Percentiles rank a stretch among this genome's conserved stretches.
phyloP scores from a whole-genome alignment of 768 basidiomycete species.

The Trametes elegans region DNA sequence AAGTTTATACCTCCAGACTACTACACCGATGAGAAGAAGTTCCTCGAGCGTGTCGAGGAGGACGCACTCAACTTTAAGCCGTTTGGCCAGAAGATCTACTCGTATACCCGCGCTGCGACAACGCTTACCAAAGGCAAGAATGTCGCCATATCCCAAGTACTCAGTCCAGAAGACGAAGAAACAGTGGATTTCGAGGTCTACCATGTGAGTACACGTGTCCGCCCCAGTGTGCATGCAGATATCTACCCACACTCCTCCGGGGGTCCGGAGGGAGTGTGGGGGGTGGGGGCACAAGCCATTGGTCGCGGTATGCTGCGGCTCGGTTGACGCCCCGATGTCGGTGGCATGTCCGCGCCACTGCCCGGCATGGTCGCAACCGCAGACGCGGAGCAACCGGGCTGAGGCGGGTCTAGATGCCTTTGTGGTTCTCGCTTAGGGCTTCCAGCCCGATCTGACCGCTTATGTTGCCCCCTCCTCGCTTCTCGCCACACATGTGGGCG shows the following conservation, averaged over 20 bases:
- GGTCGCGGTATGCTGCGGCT: too few species aligned
- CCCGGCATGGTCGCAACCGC: not conserved
- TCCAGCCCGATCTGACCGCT: not conserved
- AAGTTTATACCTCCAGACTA: conserved; percentile 84
- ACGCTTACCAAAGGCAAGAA: conserved; percentile 56
- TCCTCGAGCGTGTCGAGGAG: conserved; percentile 66
- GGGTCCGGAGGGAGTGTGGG: not conserved
- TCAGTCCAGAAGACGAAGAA: conserved; percentile 53
- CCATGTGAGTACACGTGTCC: conserved; percentile 58
- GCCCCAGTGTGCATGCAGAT: not conserved
- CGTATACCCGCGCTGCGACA: conserved; percentile 64
- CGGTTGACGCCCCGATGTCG: too few species aligned
- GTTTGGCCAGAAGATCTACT: conserved; percentile 68
- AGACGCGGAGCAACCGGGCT: not conserved
- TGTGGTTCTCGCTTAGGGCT: not conserved
- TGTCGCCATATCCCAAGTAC: conserved; percentile 31
- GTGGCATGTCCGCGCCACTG: too few species aligned
- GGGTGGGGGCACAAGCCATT: not conserved
- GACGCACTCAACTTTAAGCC: conserved; percentile 83
- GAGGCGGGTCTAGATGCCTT: not conserved
- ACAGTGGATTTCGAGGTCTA: conserved; percentile 85
- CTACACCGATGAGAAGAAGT: conserved; percentile 62
- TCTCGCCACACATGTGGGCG: not conserved
- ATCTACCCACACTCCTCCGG: not conserved
- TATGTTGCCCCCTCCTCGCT: not conserved